These are phyloP conservation scores for Metschnikowia bowlesiae DNA, from an alignment of 805 yeast species.

Conservation along the genomic window DNA sequence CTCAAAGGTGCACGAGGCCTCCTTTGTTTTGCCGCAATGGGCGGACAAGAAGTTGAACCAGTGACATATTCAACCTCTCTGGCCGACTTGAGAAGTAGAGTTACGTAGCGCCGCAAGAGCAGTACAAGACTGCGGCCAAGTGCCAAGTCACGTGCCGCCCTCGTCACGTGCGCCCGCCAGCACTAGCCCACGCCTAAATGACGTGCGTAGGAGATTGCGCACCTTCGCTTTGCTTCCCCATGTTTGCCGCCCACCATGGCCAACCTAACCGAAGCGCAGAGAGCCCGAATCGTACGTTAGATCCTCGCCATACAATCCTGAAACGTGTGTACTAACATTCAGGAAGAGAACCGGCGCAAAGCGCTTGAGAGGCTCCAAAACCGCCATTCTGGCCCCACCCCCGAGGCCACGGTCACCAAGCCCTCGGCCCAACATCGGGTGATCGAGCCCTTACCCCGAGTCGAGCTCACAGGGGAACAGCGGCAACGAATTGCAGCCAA, in stretches of 20 bases:
- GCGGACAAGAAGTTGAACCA: conserved; percentile 52
- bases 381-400: not conserved
- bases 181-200: too few species aligned
- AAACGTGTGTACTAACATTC: conserved; percentile 10
- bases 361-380: conserved; percentile 54
- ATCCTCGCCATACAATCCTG: not conserved
- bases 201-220: not conserved
- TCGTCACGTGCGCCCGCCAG: not conserved
- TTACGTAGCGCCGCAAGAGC: too few species aligned
- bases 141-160: not conserved
- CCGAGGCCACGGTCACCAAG: conserved; percentile 1
- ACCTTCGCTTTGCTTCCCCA: not conserved
- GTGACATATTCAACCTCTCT: not conserved
- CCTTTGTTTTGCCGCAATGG: conserved; percentile 90
- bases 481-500: conserved; percentile 47
- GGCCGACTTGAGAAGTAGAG: too few species aligned
- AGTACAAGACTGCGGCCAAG: too few species aligned
- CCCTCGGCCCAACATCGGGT: not conserved
- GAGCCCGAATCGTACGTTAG: conserved; percentile 32
- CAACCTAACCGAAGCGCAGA: conserved; percentile 31
- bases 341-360: conserved; percentile 62
- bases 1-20: conserved; percentile 76
- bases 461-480: conserved; percentile 47
- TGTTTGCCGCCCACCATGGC: conserved; percentile 6
- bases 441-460: conserved; percentile 18